These are phyloP conservation scores for Cadophora sp. DNA, from an alignment of 2,329 filamentous ascomycete species.

Conservation along the genomic window DNA sequence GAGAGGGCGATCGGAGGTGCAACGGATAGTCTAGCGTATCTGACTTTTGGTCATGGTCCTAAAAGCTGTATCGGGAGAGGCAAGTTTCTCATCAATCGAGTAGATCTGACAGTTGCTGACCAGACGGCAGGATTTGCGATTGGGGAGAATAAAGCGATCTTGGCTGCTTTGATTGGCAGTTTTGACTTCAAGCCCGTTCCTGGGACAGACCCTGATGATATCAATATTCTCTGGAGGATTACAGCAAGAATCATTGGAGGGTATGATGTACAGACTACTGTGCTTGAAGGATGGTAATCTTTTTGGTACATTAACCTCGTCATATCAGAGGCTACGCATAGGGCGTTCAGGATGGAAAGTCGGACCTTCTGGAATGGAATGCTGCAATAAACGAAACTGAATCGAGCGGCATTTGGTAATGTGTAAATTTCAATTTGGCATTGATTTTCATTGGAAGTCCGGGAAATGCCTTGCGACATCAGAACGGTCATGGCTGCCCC, in stretches of 20 bases:
- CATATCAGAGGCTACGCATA: neutral
- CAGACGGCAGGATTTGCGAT: constrained; percentile 66
- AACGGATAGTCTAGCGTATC: constrained; percentile 73
- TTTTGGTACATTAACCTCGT: neutral
- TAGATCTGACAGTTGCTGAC: neutral
- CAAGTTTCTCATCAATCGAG: neutral
- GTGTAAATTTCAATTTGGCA: no score
- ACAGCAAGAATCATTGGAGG: constrained; percentile 75
- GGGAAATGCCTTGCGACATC: no score
- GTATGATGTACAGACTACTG: constrained; percentile 68
- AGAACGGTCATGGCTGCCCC: no score
- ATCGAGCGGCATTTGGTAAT: no score
- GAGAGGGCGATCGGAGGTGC: constrained; percentile 68
- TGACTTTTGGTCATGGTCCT: constrained; percentile 85
- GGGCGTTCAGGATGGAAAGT: neutral
- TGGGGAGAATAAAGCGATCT: constrained; percentile 80
- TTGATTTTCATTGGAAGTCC: no score
- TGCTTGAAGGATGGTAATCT: constrained; percentile 66
- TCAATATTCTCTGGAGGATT: constrained; percentile 68
- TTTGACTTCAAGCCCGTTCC: constrained; percentile 67
- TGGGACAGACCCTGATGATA: constrained; percentile 48
- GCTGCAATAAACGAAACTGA: no score
- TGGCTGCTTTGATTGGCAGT: constrained; percentile 76
- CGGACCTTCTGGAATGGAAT: neutral
- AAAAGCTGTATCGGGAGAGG: constrained; percentile 81